Conservation (phyloP, 352 stramenopile species). For the Phytophthora sp. region DNA sequence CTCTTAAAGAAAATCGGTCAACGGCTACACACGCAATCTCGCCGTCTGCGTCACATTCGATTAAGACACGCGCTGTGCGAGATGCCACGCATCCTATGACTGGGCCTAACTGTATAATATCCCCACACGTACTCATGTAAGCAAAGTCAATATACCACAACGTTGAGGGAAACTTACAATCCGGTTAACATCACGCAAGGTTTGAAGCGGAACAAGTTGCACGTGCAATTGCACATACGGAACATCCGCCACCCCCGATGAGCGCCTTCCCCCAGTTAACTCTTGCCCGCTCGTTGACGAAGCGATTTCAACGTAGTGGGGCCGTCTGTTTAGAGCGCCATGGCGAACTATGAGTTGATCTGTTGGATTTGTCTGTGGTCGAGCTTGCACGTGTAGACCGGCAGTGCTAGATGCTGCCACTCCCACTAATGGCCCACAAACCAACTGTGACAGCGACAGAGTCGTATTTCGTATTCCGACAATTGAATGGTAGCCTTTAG, state of each 20-base stretch:
- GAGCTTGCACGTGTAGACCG: background rate
- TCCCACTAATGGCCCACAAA: slow-evolving; percentile 41
- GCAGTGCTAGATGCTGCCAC: background rate
- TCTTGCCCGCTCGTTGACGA: background rate
- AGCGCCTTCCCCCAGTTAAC: background rate
- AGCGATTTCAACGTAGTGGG: slow-evolving; percentile 15
- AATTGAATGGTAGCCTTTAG: slow-evolving; percentile 19
- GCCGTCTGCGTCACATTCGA: slow-evolving; percentile 48
- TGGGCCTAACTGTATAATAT: slow-evolving; percentile 42
- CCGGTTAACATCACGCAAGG: slow-evolving; percentile 3
- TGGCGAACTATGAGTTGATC: slow-evolving; percentile 8
- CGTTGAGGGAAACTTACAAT: slow-evolving; percentile 8
- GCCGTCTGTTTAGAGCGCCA: background rate
- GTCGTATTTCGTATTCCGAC: slow-evolving; percentile 47
- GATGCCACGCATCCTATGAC: slow-evolving; percentile 47
- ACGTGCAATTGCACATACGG: slow-evolving; percentile 11
- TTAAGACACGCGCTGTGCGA: slow-evolving; percentile 36
- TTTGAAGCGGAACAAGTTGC: slow-evolving; percentile 2
- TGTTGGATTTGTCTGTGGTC: background rate
- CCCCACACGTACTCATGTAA: background rate
- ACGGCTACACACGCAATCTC: slow-evolving; percentile 43
- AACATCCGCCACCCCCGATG: background rate
- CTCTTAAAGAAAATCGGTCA: slow-evolving; percentile 39
- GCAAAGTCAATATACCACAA: background rate
- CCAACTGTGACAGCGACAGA: slow-evolving; percentile 40